Base-by-base conservation (phyloP, 495 filamentous ascomycete genomes). In the Hypoxylon crocopeplum region DNA sequence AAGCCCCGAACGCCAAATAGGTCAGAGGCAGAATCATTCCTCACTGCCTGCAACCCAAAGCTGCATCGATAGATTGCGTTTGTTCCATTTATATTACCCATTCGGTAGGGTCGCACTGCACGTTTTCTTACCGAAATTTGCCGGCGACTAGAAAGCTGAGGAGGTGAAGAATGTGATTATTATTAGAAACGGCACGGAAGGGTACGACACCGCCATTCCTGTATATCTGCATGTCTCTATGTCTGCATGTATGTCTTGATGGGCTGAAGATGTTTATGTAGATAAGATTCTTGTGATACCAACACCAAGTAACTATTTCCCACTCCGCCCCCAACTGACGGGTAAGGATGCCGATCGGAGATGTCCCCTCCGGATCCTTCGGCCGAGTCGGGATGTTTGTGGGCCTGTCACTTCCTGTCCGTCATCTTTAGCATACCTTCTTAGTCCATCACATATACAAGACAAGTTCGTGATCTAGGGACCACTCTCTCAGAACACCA, bases 31-130 rank as follows among this genome's bases (percentile, higher is more conserved):
- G 6, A 0, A 22, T 19, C 22, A 29, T 38, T 41, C 33, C 34
- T 12, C 21, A 30, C 59, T 57, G 41, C 59, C 53, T 29, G 37
- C 17, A 56, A 62, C 59, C 51, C 47, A 30, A 62, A 38, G 39
- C 19, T 62, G 52, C 59, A 58, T 37, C 29, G 33, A 42, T 58
- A 53, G 20, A 32, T 57, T 45, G 12, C 20, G 11, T 21, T 27
- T 7, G 53, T 58, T 58, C 54, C 59, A 38, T 53, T 17, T 63
- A 57, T 48, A 58, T 63, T 57, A 19, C 22, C 37, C 17, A 38
- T 11, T 32, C 30, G 32, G 20, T 21, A 41, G 51, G 38, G 51
- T 56, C n/a, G 20, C 37, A 47, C 29, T 25, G 36, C 24, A 27
- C 8, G 24, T 8, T 8, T 24, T 5, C 19, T 38, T 45, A 55